These are phyloP conservation scores for Microstegium vimineum DNA, from an alignment of 176 grass and related monocot genomes.

Conservation along the genomic window DNA sequence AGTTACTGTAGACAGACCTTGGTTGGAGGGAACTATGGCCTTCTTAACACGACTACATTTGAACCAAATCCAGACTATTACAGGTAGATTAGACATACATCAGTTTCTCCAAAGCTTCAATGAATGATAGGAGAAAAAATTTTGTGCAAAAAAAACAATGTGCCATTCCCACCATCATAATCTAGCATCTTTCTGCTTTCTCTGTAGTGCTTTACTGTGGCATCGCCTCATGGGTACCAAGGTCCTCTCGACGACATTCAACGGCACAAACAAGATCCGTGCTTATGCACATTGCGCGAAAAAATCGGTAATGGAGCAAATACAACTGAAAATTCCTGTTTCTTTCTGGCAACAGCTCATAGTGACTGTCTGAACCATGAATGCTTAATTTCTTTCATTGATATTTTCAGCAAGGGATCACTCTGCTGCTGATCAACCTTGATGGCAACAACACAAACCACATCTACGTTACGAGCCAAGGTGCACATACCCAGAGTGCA, in stretches of 20 bases:
- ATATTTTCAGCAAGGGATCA: constrained; percentile 57
- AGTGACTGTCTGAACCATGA: not conserved
- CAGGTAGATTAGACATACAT: constrained; percentile 46
- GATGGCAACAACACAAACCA: constrained; percentile 44
- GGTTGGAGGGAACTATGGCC: constrained; percentile 74
- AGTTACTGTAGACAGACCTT: constrained; percentile 74
- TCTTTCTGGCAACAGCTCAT: not conserved
- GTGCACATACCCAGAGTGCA: not conserved
- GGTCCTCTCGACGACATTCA: constrained; percentile 54
- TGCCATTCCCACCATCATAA: not conserved
- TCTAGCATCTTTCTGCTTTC: constrained; percentile 26
- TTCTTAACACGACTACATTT: constrained; percentile 77
- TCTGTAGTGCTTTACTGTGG: constrained; percentile 68
- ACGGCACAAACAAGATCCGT: constrained; percentile 52
- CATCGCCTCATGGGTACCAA: constrained; percentile 69
- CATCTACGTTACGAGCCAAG: constrained; percentile 19
- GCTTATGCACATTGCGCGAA: constrained; percentile 65
- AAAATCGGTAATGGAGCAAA: constrained; percentile 36
- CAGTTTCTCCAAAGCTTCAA: not conserved
- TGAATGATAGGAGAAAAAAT: no score
- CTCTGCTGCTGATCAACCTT: constrained; percentile 76
- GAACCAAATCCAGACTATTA: constrained; percentile 90
- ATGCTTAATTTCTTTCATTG: not conserved
- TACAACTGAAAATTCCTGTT: not conserved
- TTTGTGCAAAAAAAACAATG: not conserved